A percentile compares a stretch with the other conserved stretches of the same genome.
These are phyloP conservation scores for Mucor saturninus DNA, from an alignment of 371 early-diverging fungal species.

Conservation along the genomic window DNA sequence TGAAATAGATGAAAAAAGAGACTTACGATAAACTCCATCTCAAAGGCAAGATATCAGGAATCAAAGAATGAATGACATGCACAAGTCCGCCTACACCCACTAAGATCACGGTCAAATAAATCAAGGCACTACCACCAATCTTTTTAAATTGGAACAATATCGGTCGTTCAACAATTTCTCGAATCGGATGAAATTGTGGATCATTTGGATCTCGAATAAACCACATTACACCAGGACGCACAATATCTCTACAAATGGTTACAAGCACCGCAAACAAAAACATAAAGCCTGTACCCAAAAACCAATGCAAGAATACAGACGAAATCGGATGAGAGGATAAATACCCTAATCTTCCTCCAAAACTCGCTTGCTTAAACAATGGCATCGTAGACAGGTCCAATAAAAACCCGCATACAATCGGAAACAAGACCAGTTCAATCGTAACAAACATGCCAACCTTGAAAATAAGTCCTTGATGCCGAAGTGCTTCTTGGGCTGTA, in stretches of 20 bases:
- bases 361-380: conserved; percentile 65
- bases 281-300: conserved; percentile 91
- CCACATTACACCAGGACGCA: conserved; percentile 94
- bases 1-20: not conserved
- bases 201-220: conserved; percentile 96
- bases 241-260: conserved; percentile 70
- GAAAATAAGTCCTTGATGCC: conserved; percentile 61
- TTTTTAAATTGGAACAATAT: conserved; percentile 76
- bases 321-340: conserved; percentile 65
- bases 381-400: conserved; percentile 80
- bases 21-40: conserved; percentile 54
- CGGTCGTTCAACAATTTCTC: conserved; percentile 85
- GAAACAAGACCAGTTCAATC: conserved; percentile 86
- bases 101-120: conserved; percentile 78
- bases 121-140: conserved; percentile 74
- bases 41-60: conserved; percentile 49
- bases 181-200: conserved; percentile 89
- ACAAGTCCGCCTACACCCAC: conserved; percentile 68
- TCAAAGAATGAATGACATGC: conserved; percentile 30
- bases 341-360: conserved; percentile 58
- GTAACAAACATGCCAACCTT: conserved; percentile 80
- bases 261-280: conserved; percentile 88
- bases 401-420: conserved; percentile 83
- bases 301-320: conserved; percentile 85
- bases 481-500: conserved; percentile 48